phyloP scores from a whole-genome alignment of 2,329 filamentous ascomycete species.

The Parastagonospora avenae region DNA sequence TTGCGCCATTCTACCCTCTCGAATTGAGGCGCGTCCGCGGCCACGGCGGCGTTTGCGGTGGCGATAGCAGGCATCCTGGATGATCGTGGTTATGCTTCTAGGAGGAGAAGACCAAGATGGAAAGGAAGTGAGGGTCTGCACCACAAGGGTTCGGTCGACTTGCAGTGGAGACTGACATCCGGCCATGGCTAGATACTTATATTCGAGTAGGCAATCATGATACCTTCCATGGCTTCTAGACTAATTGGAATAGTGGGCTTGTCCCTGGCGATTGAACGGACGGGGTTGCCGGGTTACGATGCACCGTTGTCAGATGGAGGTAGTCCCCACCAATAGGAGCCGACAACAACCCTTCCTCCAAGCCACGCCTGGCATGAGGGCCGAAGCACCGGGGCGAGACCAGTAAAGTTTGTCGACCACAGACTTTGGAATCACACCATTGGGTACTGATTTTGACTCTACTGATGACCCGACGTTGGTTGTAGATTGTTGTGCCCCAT shows the following conservation, averaged over 20 bases:
- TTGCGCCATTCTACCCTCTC: slow-evolving; percentile 59
- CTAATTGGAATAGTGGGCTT: slow-evolving; percentile 4
- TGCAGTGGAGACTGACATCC: slow-evolving; percentile 12
- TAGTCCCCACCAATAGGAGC: slow-evolving; percentile 19
- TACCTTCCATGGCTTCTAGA: slow-evolving; percentile 4
- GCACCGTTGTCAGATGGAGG: slow-evolving; percentile 15
- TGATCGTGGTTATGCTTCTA: slow-evolving; percentile 1
- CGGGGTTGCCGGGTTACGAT: slow-evolving; percentile 20
- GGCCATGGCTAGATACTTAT: slow-evolving; percentile 25
- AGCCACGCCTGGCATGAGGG: slow-evolving; percentile 30
- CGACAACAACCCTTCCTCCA: slow-evolving; percentile 13
- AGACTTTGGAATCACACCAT: slow-evolving; percentile 4
- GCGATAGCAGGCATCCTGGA: slow-evolving; percentile 14
- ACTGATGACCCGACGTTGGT: slow-evolving; percentile 12
- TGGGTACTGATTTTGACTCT: slow-evolving; percentile 11
- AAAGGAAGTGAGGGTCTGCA: slow-evolving; percentile 9
- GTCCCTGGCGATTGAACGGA: slow-evolving; percentile 17
- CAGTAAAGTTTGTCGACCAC: slow-evolving; percentile 11
- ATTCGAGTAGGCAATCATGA: slow-evolving; percentile 6
- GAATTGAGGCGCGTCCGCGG: slow-evolving; percentile 56
- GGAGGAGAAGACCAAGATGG: not conserved
- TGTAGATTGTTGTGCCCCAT: slow-evolving; percentile 19
- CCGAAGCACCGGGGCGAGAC: slow-evolving; percentile 27
- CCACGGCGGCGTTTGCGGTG: slow-evolving; percentile 15
- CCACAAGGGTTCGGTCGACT: slow-evolving; percentile 18